phyloP scores from a whole-genome alignment of 768 basidiomycete species.

The Tulasnella sp. region DNA sequence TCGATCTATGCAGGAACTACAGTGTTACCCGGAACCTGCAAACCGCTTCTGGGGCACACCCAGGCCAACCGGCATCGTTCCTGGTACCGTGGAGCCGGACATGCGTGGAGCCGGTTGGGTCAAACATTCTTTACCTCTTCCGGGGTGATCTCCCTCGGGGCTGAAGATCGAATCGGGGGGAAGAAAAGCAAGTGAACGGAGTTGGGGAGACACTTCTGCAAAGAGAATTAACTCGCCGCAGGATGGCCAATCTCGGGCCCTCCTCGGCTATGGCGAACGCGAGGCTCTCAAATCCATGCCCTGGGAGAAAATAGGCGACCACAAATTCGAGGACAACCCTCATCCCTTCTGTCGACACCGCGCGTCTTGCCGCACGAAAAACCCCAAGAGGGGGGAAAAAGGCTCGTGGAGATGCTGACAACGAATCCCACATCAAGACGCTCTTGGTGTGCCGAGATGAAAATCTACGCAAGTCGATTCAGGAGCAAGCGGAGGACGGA shows the following conservation, averaged over 20 bases:
- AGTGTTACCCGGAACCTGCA: conserved; percentile 75
- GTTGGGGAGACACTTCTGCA: neutral
- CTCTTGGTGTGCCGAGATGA: neutral
- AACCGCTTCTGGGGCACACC: conserved; percentile 74
- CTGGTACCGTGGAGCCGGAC: conserved; percentile 60
- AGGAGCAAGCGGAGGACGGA: neutral
- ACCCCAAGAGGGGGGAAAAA: neutral
- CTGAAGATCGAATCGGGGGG: conserved; percentile 33
- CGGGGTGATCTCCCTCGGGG: conserved; percentile 47
- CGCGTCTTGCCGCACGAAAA: neutral
- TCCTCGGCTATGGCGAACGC: neutral
- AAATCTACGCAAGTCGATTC: neutral
- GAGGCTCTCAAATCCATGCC: neutral
- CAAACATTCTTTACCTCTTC: conserved; percentile 64
- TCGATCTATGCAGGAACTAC: conserved; percentile 83
- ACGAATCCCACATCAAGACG: neutral
- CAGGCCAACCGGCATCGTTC: conserved; percentile 68
- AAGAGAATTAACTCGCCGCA: neutral
- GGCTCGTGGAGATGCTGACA: neutral
- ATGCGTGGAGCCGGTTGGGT: conserved; percentile 65
- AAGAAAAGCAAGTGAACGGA: conserved; percentile 31
- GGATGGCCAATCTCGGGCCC: neutral
- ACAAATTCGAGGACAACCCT: neutral
- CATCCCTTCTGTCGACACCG: neutral
- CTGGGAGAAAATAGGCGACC: neutral